These are phyloP conservation scores for Scleromitrula shiraiana DNA, from an alignment of 2,329 filamentous ascomycete genomes.

Conservation along the genomic window DNA sequence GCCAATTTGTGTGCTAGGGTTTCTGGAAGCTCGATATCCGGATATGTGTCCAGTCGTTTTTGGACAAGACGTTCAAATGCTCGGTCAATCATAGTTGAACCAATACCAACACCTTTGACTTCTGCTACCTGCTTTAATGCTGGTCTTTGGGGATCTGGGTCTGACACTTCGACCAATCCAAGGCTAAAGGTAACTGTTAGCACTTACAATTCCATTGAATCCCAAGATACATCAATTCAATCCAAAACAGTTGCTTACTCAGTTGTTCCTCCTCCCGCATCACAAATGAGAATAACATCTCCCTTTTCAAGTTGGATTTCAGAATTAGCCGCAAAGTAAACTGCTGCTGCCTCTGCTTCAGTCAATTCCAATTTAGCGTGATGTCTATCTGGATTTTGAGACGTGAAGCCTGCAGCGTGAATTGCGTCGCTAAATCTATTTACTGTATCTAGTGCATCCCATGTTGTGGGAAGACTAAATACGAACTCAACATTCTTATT, in stretches of 20 bases:
- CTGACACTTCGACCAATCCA: constrained; percentile 36
- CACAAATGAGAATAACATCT: constrained; percentile 40
- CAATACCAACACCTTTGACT: constrained; percentile 40
- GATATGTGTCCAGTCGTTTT: constrained; percentile 30
- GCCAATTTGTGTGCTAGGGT: constrained; percentile 33
- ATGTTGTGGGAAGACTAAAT: constrained; percentile 37
- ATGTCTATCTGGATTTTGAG: constrained; percentile 27
- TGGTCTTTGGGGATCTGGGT: constrained; percentile 22
- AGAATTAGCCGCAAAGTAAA: constrained; percentile 33
- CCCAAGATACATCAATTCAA: background rate
- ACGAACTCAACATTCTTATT: constrained; percentile 30
- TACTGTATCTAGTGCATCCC: constrained; percentile 31
- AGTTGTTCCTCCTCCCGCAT: constrained; percentile 41
- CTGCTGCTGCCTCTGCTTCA: constrained; percentile 46
- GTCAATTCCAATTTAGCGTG: constrained; percentile 38
- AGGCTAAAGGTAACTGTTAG: background rate
- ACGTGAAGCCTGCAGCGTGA: constrained; percentile 26
- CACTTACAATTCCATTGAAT: background rate
- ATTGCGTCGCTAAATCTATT: constrained; percentile 30
- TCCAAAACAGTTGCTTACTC: background rate
- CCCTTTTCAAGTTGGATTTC: constrained; percentile 11
- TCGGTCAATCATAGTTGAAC: constrained; percentile 39
- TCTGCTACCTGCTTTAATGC: constrained; percentile 31
- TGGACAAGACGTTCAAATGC: constrained; percentile 34
- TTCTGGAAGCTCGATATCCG: constrained; percentile 30